Percentiles rank a stretch among this genome's conserved stretches.
Conservation (phyloP, 352 stramenopile genomes). For the Pythium phragmitis region DNA sequence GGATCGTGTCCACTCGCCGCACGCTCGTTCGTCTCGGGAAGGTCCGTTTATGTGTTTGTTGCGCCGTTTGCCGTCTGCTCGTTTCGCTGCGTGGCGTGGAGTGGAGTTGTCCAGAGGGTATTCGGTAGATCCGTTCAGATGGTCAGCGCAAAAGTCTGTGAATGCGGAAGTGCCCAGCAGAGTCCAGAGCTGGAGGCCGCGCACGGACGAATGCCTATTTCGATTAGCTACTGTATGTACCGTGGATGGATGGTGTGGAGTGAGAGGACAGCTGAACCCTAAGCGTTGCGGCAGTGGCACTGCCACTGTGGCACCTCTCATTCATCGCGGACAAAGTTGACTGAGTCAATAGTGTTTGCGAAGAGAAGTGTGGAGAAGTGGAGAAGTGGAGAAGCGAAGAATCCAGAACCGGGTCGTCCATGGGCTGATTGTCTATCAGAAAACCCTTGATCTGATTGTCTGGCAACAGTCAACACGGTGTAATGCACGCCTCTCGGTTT, state of each 20-base stretch:
- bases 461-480: no score
- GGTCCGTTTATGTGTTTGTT: neutral
- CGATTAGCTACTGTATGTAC: neutral
- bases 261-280: neutral
- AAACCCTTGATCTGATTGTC: constrained; percentile 1
- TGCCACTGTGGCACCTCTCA: no score
- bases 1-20: constrained; percentile 10
- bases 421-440: constrained; percentile 20
- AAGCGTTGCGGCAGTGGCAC: neutral
- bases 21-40: neutral
- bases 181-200: no score
- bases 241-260: no score
- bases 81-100: constrained; percentile 1
- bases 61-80: constrained; percentile 3
- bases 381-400: neutral
- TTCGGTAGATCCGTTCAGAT: neutral
- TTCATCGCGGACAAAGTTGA: no score
- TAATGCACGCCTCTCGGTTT: neutral
- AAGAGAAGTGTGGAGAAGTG: neutral
- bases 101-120: constrained; percentile 4
- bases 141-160: neutral
- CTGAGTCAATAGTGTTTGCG: no score
- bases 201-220: neutral
- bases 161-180: neutral
- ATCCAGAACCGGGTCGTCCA: neutral